These are phyloP conservation scores for Hymenoscyphus infarciens DNA, from an alignment of 2,329 filamentous ascomycete species.

Conservation along the genomic window DNA sequence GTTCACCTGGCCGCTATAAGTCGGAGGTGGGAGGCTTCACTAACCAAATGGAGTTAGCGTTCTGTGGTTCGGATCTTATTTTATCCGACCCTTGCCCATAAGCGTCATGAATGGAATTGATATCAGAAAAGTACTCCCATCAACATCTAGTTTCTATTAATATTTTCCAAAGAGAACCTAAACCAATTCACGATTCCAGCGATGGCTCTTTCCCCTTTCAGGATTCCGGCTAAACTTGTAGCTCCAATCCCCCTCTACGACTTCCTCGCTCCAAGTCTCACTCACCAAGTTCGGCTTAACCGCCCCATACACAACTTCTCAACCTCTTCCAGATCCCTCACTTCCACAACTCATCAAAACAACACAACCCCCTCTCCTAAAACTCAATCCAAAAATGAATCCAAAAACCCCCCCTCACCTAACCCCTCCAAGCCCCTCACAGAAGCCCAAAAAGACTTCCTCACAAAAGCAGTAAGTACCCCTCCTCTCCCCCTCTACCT, in stretches of 20 bases:
- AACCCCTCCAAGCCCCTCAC: constrained; percentile 50
- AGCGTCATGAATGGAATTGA: not conserved
- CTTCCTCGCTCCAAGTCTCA: constrained; percentile 39
- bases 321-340: constrained; percentile 10
- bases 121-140: not conserved
- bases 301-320: constrained; percentile 25
- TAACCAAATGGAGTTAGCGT: not conserved
- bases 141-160: not conserved
- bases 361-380: constrained; percentile 5
- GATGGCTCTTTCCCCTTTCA: constrained; percentile 21
- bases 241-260: constrained; percentile 34
- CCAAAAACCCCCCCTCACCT: constrained; percentile 19
- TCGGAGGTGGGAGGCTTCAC: not conserved
- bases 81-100: not conserved
- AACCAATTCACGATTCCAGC: not conserved
- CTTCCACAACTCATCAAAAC: constrained; percentile 7
- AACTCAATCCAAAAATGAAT: constrained; percentile 34
- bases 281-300: constrained; percentile 19
- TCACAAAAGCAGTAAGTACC: constrained; percentile 65
- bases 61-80: not conserved
- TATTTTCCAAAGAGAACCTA: not conserved
- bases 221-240: constrained; percentile 14
- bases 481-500: not conserved
- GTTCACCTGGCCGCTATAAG: not conserved
- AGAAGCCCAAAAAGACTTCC: constrained; percentile 66